Conservation (phyloP, 2,329 filamentous ascomycete genomes). For the Xylaria sp. region DNA sequence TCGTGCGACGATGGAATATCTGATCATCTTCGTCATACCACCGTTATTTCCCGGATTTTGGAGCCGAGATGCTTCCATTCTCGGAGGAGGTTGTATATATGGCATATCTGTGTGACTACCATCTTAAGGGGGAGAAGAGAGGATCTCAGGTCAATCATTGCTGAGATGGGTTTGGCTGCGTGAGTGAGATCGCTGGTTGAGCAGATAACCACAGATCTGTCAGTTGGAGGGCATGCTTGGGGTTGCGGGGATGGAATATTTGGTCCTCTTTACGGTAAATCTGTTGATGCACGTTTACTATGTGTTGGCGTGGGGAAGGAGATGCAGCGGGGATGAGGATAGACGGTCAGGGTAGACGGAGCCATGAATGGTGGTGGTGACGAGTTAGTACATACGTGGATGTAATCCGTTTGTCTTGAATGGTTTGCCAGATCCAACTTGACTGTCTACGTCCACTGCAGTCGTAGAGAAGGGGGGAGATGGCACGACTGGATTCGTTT, state of each 20-base stretch:
- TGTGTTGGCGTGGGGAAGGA: slow-evolving; percentile 13
- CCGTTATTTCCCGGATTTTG: neutral
- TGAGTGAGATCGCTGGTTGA: neutral
- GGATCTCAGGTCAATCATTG: too few relatives aligned
- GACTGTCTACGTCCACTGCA: neutral
- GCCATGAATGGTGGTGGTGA: neutral
- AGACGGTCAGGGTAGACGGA: slow-evolving; percentile 1
- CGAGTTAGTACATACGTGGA: neutral
- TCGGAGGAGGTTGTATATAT: neutral
- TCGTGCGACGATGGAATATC: neutral
- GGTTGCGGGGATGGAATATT: slow-evolving; percentile 4
- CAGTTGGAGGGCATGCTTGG: neutral
- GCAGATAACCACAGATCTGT: neutral
- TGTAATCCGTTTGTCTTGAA: neutral
- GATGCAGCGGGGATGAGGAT: neutral
- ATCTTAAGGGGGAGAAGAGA: neutral
- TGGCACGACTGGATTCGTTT: neutral
- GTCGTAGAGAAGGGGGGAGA: neutral
- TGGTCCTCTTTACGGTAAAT: neutral
- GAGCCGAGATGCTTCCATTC: neutral
- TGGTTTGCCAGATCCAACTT: too few relatives aligned
- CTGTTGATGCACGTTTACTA: neutral
- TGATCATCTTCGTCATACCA: neutral
- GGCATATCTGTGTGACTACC: too few relatives aligned
- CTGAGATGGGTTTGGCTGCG: neutral